phyloP scores from a whole-genome alignment of 2,329 filamentous ascomycete genomes.

The Juglanconis oblonga region DNA sequence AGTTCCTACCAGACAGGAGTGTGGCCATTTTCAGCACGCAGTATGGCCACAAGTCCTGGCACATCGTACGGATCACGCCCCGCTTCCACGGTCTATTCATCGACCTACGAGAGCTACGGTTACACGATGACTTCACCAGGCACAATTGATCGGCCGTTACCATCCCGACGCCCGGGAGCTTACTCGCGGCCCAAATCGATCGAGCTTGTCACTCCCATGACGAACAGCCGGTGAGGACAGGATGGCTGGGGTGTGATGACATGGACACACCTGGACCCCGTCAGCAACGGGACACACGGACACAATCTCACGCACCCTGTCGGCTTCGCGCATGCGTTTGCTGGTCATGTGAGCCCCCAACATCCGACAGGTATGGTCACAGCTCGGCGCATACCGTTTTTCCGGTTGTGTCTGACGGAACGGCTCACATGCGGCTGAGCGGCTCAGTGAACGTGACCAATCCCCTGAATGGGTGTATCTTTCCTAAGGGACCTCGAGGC shows the following conservation, averaged over 20 bases:
- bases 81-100: constrained; percentile 42
- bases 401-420: background rate
- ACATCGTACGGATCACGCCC: constrained; percentile 46
- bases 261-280: background rate
- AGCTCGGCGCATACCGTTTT: background rate
- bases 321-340: constrained; percentile 6
- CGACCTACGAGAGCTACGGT: constrained; percentile 50
- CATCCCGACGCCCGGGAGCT: constrained; percentile 50
- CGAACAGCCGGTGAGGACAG: constrained; percentile 40
- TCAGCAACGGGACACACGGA: background rate
- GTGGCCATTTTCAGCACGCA: constrained; percentile 52
- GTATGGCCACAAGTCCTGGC: constrained; percentile 49
- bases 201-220: constrained; percentile 60
- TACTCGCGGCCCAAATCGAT: constrained; percentile 61
- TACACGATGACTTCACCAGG: constrained; percentile 38
- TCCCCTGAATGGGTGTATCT: background rate
- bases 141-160: constrained; percentile 52
- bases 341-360: constrained; percentile 13
- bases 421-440: constrained; percentile 2
- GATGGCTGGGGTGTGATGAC: background rate
- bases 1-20: constrained; percentile 38
- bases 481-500: background rate
- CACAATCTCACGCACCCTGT: background rate
- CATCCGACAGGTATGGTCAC: background rate
- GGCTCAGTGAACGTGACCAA: constrained; percentile 9